Evolutionary conservation across 1,139 yeast genomes (phyloP).

Genomic region (Blastobotrys apis): DNA sequence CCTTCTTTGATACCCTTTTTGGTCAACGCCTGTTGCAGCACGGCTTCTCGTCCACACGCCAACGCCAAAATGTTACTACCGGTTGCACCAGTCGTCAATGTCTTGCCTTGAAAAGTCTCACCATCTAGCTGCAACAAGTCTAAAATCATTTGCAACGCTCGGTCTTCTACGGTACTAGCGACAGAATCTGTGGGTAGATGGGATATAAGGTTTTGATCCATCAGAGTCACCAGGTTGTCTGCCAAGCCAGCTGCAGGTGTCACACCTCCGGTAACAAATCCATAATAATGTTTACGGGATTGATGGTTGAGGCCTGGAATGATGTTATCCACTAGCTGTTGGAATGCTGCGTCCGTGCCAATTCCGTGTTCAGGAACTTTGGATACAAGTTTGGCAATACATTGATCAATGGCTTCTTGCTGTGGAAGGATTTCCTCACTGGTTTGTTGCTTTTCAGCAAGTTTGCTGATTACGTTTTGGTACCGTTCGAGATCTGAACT

Average conservation of each 20-base stretch:
- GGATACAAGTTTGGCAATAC: background rate
- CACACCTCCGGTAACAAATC: conserved; percentile 31
- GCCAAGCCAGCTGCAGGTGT: conserved; percentile 31
- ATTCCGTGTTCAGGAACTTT: conserved; percentile 17
- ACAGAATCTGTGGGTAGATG: conserved; percentile 25
- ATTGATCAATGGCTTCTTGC: background rate
- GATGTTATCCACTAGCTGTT: conserved; percentile 16
- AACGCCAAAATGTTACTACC: conserved; percentile 28
- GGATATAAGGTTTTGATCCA: conserved; percentile 25
- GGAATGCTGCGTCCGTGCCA: conserved; percentile 20
- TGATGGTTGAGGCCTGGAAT: conserved; percentile 26
- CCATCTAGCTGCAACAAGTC: conserved; percentile 24
- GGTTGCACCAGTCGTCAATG: conserved; percentile 31
- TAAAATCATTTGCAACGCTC: conserved; percentile 23
- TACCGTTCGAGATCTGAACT: too few relatives aligned
- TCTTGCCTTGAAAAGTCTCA: conserved; percentile 21
- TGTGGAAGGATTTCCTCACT: background rate
- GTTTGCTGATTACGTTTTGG: background rate
- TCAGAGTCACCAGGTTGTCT: conserved; percentile 25
- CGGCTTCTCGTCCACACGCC: conserved; percentile 26
- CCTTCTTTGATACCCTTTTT: conserved; percentile 1
- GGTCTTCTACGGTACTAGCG: conserved; percentile 24
- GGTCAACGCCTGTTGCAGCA: conserved; percentile 11
- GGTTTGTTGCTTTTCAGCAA: background rate
- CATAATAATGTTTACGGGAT: conserved; percentile 24